Evolutionary conservation across 768 basidiomycete species (phyloP).

Genomic region (Tricholoma saponaceum): DNA sequence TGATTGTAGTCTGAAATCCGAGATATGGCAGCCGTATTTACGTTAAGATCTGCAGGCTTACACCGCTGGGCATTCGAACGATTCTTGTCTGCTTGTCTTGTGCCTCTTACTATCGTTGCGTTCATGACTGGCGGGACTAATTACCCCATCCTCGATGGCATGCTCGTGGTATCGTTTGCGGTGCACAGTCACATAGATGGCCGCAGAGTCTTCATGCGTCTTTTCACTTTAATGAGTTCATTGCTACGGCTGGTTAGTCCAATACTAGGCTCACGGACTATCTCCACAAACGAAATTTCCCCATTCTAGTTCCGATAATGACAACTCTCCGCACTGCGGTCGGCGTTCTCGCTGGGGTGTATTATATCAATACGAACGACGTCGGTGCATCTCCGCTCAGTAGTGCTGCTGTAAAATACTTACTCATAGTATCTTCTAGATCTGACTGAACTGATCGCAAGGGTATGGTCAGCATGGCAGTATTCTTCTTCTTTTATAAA

Average conservation of each 20-base stretch:
- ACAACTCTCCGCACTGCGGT: constrained; percentile 63
- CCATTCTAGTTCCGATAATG: constrained; percentile 60
- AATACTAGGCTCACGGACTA: constrained; percentile 83
- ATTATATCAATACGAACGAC: constrained; percentile 98
- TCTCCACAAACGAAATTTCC: constrained; percentile 90
- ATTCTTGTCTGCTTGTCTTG: constrained; percentile 78
- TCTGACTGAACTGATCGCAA: constrained; percentile 78
- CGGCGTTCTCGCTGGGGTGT: constrained; percentile 83
- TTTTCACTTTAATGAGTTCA: constrained; percentile 9
- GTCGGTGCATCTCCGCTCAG: constrained; percentile 61
- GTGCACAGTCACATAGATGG: constrained; percentile 88
- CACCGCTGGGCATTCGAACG: constrained; percentile 95
- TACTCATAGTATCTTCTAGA: constrained; percentile 39
- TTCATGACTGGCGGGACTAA: constrained; percentile 72
- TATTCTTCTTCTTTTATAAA: neutral
- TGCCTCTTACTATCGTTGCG: constrained; percentile 86
- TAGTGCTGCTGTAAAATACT: neutral
- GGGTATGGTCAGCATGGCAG: constrained; percentile 74
- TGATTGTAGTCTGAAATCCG: neutral
- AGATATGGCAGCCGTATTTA: constrained; percentile 59
- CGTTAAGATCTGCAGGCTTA: constrained; percentile 80
- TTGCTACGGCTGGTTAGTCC: constrained; percentile 56
- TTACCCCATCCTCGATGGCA: constrained; percentile 85
- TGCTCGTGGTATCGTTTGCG: constrained; percentile 83
- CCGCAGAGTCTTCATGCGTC: constrained; percentile 25